Evolutionary conservation across 805 yeast genomes (phyloP), one percentile per base, ranked within the genome.

Genomic region (Yarrowia osloensis): DNA sequence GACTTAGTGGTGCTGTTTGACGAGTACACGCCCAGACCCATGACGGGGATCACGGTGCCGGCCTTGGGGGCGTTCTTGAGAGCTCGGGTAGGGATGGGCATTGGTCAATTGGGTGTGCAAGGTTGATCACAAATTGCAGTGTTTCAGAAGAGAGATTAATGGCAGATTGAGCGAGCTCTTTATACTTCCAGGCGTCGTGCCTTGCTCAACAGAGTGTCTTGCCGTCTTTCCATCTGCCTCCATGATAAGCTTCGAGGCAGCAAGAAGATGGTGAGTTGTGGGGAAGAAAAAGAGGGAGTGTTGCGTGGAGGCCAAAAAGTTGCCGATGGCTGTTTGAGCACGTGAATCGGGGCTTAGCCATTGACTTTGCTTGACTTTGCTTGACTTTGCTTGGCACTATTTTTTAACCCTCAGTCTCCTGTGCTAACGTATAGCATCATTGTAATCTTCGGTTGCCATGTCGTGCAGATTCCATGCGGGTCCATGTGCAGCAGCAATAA

Each of bases 21-120:
- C 11, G 39, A 57, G 39, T 39, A 87, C 39, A 95, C 88, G 52
- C 96, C 95, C 55, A 89, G 82, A 3, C 91, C 93, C 52, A 90
- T 78, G 13, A 80, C 82, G 40, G 94, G 94, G 69, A 90, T 86
- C 52, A 73, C 70, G 39, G 78, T 80, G 26, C 94, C 94, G 2
- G 44, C 31, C 61, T 54, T n/a, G 31, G 61, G 44, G 31, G 61
- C 61, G 61, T 54, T 54, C 31, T 54, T 54, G 11, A 54, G 44
- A 54, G 31, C 26, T 42, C 65, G 65, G 12, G 65, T 28, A n/a
- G 65, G 57, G 13, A 42, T 59, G 1, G 31, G 7, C 61, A 54
- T 54, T 24, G 19, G 19, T 8, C 17, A 40, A 24, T 15, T 19
- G 24, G 17, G 15, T 19, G 24, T 40, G 24, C 26, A 40, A 19